Evolutionary conservation across 805 yeast genomes (phyloP), one percentile per base, ranked within the genome.

Genomic region (Candida hispaniensis): DNA sequence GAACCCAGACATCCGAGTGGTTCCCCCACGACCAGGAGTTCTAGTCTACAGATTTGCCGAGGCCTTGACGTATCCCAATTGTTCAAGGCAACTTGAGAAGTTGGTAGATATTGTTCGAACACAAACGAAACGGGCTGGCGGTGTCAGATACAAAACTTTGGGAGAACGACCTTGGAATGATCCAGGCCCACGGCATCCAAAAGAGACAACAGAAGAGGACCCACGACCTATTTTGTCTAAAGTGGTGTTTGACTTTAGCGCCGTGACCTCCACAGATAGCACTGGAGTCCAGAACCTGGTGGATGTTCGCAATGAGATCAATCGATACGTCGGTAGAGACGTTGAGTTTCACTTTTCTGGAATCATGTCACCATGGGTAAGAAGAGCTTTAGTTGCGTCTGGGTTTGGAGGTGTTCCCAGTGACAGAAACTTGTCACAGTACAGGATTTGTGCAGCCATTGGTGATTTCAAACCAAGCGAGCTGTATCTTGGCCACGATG

Each of bases 261-360:
- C 75, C 41, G 86, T 80, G 21, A 67, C 83, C 1, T 75, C 73
- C 28, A 63, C 75, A 23, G 96, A 86, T 55, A 67, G 81, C 6
- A 80, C 95, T 0, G 77, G 86, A 10, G 61, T 83, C 20, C 94
- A 82, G 57, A 65, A 77, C 2, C 62, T 86, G 39, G 72, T 75
- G 32, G 96, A 86, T 53, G 62, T 81, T 47, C 67, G 79, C 44
- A 76, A 75, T 47, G 74, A 83, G 10, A 56, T 83, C 30, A 73
- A 75, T 56, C 67, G 62, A 39, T 81, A 79, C 49, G 78, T 91
- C 11, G 86, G 81, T 51, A 64, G 78, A 40, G 83, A 79, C 46
- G 86, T 83, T 40, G 95, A 86, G 57, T 75, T 77, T 60, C 96
- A 86, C 58, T 85, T 86, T 55, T 71, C 80, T 7, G 93, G 94